A percentile compares a stretch with the other conserved stretches of the same genome.
These are phyloP conservation scores for Nepenthes mirabilis DNA, from an alignment of 148 eudicot genomes.

Conservation along the genomic window DNA sequence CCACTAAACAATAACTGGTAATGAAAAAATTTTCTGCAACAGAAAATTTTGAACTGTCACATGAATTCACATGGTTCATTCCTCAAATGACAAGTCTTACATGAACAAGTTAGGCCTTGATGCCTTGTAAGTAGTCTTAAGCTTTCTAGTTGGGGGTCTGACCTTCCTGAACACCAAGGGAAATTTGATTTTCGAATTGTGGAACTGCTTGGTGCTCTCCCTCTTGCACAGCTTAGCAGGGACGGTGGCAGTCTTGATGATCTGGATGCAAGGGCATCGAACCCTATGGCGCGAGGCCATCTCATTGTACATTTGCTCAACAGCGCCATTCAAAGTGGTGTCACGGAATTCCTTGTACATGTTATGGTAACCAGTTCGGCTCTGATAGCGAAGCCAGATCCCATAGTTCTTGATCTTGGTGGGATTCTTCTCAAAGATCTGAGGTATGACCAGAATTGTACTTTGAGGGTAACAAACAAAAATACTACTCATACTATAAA, in stretches of 20 bases:
- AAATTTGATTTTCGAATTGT: conserved; percentile 61
- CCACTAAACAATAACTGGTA: too few species aligned
- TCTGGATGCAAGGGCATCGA: conserved; percentile 67
- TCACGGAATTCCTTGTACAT: conserved; percentile 94
- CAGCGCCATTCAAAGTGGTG: conserved; percentile 67
- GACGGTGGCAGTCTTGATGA: conserved; percentile 68
- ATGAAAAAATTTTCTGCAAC: too few species aligned
- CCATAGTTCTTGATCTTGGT: conserved; percentile 81
- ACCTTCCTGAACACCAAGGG: conserved; percentile 41
- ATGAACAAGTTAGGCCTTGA: conserved; percentile 72
- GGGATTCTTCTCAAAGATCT: conserved; percentile 83
- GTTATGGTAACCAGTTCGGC: conserved; percentile 79
- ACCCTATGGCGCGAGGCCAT: conserved; percentile 97
- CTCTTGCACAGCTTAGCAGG: conserved; percentile 81
- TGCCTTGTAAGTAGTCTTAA: conserved; percentile 9
- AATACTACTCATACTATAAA: too few species aligned
- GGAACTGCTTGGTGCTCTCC: conserved; percentile 75
- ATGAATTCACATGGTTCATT: neutral
- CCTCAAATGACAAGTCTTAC: conserved; percentile 14
- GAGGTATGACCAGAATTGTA: neutral
- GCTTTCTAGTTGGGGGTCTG: conserved; percentile 8
- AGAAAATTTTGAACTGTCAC: neutral
- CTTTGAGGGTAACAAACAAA: too few species aligned
- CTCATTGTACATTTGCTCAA: conserved; percentile 86
- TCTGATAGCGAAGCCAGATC: conserved; percentile 74